Evolutionary conservation across 2,329 filamentous ascomycete genomes (phyloP), one percentile per base, ranked within the genome.

Genomic region (Fusarium chuoi): DNA sequence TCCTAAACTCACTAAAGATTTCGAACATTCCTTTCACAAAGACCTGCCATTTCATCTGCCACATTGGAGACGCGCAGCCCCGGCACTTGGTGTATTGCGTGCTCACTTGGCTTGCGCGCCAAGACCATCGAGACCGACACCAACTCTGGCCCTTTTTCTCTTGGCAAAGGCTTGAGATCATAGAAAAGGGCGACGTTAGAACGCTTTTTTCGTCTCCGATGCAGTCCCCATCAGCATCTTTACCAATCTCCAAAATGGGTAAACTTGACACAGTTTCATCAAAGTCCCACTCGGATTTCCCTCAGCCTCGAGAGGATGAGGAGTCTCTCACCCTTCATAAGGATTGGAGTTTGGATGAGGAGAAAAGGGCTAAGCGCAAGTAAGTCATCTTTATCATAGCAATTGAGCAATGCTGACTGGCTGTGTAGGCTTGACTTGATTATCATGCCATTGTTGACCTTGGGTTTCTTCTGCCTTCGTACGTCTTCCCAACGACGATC

Each of bases 381-480:
- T 48, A 28, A 48, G 45, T 48, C 26, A 28, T 28, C 26, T 28
- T 28, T 28, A 20, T 7, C 18, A 20, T 46, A 4, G 28, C 45
- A 15, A 46, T 28, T 28, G 26, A 10, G 45, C 20, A 10, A 14
- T 28, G 33, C 33, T 28, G 4, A 10, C 26, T 48, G 20, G 10
- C 45, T 48, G 17, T 30, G 26, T 46, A 83, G 82, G 64, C 71
- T 84, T 10, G 84, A 85, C 58, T 63, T 81, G 3, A 80, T 84
- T n/a, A 81, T 85, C 24, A 84, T 85, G 82, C 84, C 84, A 6
- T 75, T 85, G 8, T 71, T 85, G 35, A 83, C 82, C 0, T 78
- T 84, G 5, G 84, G 82, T 2, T 85, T 84, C 77, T 85, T 85
- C 66, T 84, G 81, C 60, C 78, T 85, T 12, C 84, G 82, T 84